phyloP scores from a whole-genome alignment of 1,284 basidiomycete genomes.

The Phellinidium pouzarii region DNA sequence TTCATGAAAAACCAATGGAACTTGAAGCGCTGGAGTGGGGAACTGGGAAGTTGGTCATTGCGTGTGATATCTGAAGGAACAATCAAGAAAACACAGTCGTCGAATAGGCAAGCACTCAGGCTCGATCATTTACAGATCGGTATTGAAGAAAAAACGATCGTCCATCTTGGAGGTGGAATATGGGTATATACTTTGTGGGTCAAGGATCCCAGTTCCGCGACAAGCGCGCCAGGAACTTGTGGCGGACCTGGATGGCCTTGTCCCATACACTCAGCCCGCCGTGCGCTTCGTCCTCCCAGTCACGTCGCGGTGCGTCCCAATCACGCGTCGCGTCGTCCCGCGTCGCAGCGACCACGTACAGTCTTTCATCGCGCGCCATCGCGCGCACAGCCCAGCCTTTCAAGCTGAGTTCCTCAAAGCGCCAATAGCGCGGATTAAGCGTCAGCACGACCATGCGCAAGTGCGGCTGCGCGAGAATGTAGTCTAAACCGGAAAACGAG shows the following conservation, averaged over 20 bases:
- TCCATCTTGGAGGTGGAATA: too few relatives aligned
- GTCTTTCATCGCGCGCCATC: slow-evolving; percentile 16
- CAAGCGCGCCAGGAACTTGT: slow-evolving; percentile 15
- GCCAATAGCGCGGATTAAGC: slow-evolving; percentile 20
- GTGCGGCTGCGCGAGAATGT: slow-evolving; percentile 15
- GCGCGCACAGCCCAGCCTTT: slow-evolving; percentile 18
- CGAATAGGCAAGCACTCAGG: neutral
- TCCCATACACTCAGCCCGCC: slow-evolving; percentile 19
- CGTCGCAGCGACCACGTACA: slow-evolving; percentile 18
- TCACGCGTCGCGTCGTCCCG: slow-evolving; percentile 17
- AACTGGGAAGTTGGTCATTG: neutral
- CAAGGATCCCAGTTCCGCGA: slow-evolving; percentile 11
- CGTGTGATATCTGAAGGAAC: neutral
- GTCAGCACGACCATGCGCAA: slow-evolving; percentile 18
- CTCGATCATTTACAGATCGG: neutral
- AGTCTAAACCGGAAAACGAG: slow-evolving; percentile 16
- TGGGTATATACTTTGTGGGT: neutral
- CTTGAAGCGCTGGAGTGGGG: neutral
- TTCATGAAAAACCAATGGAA: neutral
- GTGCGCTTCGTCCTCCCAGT: slow-evolving; percentile 18
- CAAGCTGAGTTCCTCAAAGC: slow-evolving; percentile 16
- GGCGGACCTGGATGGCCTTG: slow-evolving; percentile 16
- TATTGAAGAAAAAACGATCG: too few relatives aligned
- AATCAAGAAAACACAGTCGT: neutral
- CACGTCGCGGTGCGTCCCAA: slow-evolving; percentile 16